Evolutionary conservation across 176 grass and related monocot species (phyloP), one percentile per base, ranked within the genome.

Genomic region (Aegilops bicornis): DNA sequence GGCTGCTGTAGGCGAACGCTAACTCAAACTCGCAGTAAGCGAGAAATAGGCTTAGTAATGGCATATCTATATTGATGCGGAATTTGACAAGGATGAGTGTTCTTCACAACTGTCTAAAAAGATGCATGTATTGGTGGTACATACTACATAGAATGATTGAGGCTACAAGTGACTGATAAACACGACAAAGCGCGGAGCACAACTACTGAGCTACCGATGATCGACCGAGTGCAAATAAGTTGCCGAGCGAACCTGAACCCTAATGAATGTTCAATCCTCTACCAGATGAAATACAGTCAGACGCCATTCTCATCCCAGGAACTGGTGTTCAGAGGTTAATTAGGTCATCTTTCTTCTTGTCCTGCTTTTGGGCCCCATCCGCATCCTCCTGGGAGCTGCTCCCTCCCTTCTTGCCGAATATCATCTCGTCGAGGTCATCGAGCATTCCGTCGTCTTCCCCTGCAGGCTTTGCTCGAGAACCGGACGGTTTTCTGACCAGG

Each of bases 361-460:
- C 89, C 32, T 93, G 83, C 60, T 90, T 88, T 88, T 91, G 85
- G 6, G 88, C 68, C 13, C 47, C 85, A 58, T 22, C 54, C 1
- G 7, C 54, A 58, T 22, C 54, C 36, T 92, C 87, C 59, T 91
- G 86, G 30, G 17, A 22, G 54, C 91, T 93, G 78, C 85, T 13
- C 69, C 86, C 92, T 14, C 89, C 92, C 84, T 95, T 97, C 87
- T 95, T 98, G 50, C 93, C 93, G 78, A 98, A 98, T 72, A 99
- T 99, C 97, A 96, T 96, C 87, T 93, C 92, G 12, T 96, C 97
- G 3, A 96, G 89, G 76, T 96, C 94, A 88, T 93, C 89, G 62
- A 99, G 87, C 77, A 96, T 88, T 78, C 92, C 96, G 75, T 98
- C 94, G 43, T 96, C 94, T 71, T 67, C 87, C 89, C 88, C 7